These are phyloP conservation scores for Umbilicaria muhlenbergii DNA, from an alignment of 495 filamentous ascomycete species.

Conservation along the genomic window DNA sequence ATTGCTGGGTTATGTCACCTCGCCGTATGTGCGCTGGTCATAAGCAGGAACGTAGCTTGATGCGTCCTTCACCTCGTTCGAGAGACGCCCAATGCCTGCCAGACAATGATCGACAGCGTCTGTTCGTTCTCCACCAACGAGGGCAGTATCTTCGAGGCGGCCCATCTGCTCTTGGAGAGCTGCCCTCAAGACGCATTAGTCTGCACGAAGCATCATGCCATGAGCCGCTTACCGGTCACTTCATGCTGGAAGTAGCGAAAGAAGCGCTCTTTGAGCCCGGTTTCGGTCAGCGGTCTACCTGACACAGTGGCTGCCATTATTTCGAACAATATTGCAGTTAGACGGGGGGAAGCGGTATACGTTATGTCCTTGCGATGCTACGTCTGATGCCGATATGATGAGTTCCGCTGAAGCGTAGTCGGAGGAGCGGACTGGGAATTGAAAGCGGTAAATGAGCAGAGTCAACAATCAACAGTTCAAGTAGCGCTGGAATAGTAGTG, in stretches of 20 bases:
- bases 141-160: constrained; percentile 30
- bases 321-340: no score
- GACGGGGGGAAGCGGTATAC: no score
- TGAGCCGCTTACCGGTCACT: constrained; percentile 41
- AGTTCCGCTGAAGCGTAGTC: no score
- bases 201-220: constrained; percentile 2
- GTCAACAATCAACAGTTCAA: no score
- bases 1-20: constrained; percentile 26
- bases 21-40: constrained; percentile 59
- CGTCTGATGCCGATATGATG: no score
- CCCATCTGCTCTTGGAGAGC: constrained; percentile 48
- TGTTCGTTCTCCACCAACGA: constrained; percentile 39
- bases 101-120: constrained; percentile 55
- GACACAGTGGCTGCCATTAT: no score
- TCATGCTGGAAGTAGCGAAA: constrained; percentile 64
- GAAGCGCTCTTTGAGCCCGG: constrained; percentile 53
- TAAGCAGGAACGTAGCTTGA: constrained; percentile 56
- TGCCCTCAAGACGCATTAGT: constrained; percentile 12
- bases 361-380: no score
- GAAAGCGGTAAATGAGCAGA: no score
- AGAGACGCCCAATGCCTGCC: constrained; percentile 48
- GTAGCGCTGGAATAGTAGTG: no score
- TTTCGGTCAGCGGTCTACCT: constrained; percentile 15
- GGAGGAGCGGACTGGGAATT: no score
- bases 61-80: constrained; percentile 52